Percentiles rank a stretch among this genome's conserved stretches.
Conservation (phyloP, 1,284 basidiomycete genomes). For the Takashimella koratensis region DNA sequence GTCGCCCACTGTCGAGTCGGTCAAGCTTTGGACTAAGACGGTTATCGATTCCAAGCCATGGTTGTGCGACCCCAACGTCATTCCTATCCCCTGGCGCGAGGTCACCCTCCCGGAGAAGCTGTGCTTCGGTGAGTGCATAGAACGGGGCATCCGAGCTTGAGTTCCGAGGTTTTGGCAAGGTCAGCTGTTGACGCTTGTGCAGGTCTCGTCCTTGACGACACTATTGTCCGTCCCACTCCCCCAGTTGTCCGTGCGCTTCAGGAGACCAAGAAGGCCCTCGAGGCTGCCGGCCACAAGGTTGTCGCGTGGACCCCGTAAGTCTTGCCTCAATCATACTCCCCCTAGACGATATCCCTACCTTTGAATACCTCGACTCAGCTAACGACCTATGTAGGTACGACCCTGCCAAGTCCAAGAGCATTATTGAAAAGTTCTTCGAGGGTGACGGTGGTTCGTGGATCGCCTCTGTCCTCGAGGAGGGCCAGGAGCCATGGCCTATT, state of each 20-base stretch:
- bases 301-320: constrained; percentile 42
- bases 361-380: neutral
- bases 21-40: constrained; percentile 61
- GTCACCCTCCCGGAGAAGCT: constrained; percentile 61
- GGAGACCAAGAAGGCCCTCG: constrained; percentile 57
- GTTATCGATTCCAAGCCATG: constrained; percentile 57
- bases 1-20: constrained; percentile 56
- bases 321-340: neutral
- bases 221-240: constrained; percentile 62
- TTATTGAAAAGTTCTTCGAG: constrained; percentile 32
- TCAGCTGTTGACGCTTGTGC: no score
- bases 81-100: constrained; percentile 64
- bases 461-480: constrained; percentile 10
- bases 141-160: no score
- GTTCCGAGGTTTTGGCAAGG: neutral
- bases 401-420: constrained; percentile 12
- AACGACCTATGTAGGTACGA: constrained; percentile 20
- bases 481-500: constrained; percentile 24
- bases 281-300: constrained; percentile 61
- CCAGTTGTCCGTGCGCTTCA: constrained; percentile 63
- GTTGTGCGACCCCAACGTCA: constrained; percentile 61
- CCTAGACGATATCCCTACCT: neutral
- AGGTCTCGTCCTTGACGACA: constrained; percentile 53
- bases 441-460: constrained; percentile 35
- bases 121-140: constrained; percentile 50